Evolutionary conservation across 108 stramenopile species (phyloP), one percentile per base, ranked within the genome.

Genomic region (Nannochloropsis salina): DNA sequence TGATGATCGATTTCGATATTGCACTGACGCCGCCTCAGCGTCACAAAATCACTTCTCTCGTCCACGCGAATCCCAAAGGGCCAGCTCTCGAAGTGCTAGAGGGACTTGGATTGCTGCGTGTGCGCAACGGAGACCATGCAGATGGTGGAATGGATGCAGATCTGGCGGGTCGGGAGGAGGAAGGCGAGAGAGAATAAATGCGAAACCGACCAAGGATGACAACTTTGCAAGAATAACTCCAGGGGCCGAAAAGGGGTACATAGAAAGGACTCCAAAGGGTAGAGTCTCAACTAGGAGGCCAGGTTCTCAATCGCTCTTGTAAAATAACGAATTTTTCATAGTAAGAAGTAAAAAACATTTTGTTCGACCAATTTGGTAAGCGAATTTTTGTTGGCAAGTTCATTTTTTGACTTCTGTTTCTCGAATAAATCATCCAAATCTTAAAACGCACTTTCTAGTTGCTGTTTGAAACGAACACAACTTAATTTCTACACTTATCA

Each of bases 11-110:
- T 74, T 74, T 74, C n/a, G 61, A 74, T 15, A 15, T 74, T n/a
- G 15, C 61, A 1, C 15, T 74, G 61, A 74, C 61, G n/a, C 61
- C 20, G 20, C 8, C 6, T 74, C 61, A 74, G n/a, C 61, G 61
- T 74, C 61, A 2, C 15, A 15, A 74, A n/a, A 74, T 74, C 4
- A n/a, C 15, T 15, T 15, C 61, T n/a, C 61, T 74, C 6, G 61
- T 74, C 61, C 61, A 74, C n/a, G 61, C 20, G 20, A 74, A 74
- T n/a, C 61, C 61, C 61, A 74, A 74, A n/a, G 61, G 61, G 20
- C 61, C 61, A 74, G 61, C 61, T 15, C n/a, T 74, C 4, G 61
- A 74, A 74, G 61, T 74, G 61, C 61, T 74, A 15, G 61, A 74
- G 61, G 8, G 61, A n/a, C n/a, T 74, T 1, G 61, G 20, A n/a